These are phyloP conservation scores for Pachysolen tannophilus DNA, from an alignment of 805 yeast species.

Conservation along the genomic window DNA sequence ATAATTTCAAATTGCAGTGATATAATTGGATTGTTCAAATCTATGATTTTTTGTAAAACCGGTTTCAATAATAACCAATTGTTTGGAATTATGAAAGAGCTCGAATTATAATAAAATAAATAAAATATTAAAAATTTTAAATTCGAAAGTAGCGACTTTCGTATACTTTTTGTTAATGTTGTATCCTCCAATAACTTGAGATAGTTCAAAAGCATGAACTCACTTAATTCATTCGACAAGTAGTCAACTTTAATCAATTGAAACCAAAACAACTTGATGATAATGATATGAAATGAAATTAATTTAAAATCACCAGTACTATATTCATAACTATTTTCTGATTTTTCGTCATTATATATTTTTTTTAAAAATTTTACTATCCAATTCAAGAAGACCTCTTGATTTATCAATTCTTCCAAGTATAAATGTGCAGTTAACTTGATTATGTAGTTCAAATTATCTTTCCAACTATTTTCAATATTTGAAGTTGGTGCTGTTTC, in stretches of 20 bases:
- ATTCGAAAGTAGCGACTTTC: neutral
- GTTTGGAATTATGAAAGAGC: conserved; percentile 55
- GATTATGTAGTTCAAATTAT: conserved; percentile 50
- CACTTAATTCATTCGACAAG: conserved; percentile 58
- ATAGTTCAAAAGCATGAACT: conserved; percentile 43
- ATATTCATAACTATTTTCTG: neutral
- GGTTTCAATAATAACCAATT: conserved; percentile 51
- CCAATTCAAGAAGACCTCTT: conserved; percentile 54
- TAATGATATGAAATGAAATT: conserved; percentile 30
- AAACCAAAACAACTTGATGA: conserved; percentile 65
- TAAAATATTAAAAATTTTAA: conserved; percentile 27
- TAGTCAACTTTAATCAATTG: conserved; percentile 49
- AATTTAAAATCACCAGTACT: conserved; percentile 15
- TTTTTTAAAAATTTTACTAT: conserved; percentile 42
- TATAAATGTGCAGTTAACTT: conserved; percentile 58
- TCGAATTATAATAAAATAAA: conserved; percentile 42
- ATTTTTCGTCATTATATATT: conserved; percentile 1
- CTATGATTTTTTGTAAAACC: conserved; percentile 34
- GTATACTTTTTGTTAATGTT: conserved; percentile 7
- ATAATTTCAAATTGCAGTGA: conserved; percentile 49
- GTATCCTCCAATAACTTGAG: conserved; percentile 18
- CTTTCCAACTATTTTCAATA: conserved; percentile 32
- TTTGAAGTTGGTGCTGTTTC: conserved; percentile 6
- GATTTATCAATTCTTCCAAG: conserved; percentile 60
- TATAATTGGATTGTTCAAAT: conserved; percentile 21